Evolutionary conservation across 495 filamentous ascomycete species (phyloP).

Genomic region (Daldinia decipiens): DNA sequence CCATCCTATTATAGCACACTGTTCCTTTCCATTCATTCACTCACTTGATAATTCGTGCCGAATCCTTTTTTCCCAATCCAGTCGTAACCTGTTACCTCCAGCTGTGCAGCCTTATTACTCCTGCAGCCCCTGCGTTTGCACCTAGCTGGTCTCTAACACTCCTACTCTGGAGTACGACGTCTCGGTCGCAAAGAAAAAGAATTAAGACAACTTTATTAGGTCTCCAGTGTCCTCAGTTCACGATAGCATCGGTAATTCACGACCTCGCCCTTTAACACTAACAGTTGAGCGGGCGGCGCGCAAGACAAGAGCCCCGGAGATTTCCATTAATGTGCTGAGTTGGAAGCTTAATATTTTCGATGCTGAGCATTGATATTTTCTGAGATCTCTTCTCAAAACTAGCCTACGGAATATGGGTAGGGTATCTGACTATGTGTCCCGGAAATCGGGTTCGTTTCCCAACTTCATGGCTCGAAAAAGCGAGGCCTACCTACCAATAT

Average conservation of each 20-base stretch:
- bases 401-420: constrained; percentile 32
- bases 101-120: background rate
- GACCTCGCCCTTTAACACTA: constrained; percentile 3
- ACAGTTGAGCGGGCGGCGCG: background rate
- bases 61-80: constrained; percentile 26
- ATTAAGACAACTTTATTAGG: constrained; percentile 1
- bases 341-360: constrained; percentile 28
- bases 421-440: constrained; percentile 42
- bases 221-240: background rate
- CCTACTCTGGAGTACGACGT: constrained; percentile 4
- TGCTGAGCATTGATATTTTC: constrained; percentile 41
- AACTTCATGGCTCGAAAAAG: constrained; percentile 43
- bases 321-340: constrained; percentile 25
- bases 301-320: background rate
- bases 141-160: background rate
- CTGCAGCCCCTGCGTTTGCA: background rate
- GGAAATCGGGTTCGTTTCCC: constrained; percentile 42
- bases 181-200: constrained; percentile 8
- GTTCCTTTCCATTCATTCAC: constrained; percentile 26
- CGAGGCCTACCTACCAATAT: constrained; percentile 41
- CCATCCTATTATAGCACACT: constrained; percentile 30
- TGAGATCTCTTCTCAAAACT: constrained; percentile 22
- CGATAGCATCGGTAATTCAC: background rate
- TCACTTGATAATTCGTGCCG: constrained; percentile 21
- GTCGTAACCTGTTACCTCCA: background rate